Conservation (phyloP, 2,329 filamentous ascomycete species). For the Diplocarpon mali region DNA sequence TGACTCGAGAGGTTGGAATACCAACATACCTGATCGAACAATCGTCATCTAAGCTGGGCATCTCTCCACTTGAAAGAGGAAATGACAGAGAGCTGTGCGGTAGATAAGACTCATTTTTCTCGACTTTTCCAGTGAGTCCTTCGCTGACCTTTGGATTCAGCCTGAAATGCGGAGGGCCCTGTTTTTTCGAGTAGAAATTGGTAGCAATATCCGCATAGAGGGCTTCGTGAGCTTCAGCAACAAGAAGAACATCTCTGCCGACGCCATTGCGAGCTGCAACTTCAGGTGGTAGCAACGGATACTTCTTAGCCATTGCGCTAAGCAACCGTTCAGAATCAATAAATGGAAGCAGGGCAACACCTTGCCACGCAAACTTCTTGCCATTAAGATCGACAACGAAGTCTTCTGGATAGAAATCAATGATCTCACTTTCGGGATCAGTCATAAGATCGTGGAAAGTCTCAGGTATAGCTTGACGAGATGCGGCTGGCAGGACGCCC, state of each 20-base stretch:
- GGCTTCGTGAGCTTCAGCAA: constrained; percentile 68
- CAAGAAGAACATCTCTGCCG: constrained; percentile 70
- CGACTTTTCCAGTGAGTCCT: constrained; percentile 68
- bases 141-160: constrained; percentile 66
- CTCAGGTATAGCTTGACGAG: constrained; percentile 79
- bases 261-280: constrained; percentile 69
- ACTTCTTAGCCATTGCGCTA: constrained; percentile 70
- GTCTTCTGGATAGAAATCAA: constrained; percentile 94
- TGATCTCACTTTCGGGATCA: constrained; percentile 76
- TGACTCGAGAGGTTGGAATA: not conserved
- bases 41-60: constrained; percentile 75
- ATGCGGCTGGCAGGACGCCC: constrained; percentile 91
- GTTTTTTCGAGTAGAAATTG: constrained; percentile 88
- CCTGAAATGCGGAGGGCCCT: constrained; percentile 53
- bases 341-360: constrained; percentile 84
- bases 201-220: constrained; percentile 76
- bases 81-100: constrained; percentile 75
- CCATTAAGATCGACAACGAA: constrained; percentile 92
- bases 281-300: constrained; percentile 65
- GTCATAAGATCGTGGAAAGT: constrained; percentile 89
- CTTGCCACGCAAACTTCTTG: constrained; percentile 98
- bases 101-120: constrained; percentile 73
- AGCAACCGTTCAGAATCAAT: constrained; percentile 87
- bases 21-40: constrained; percentile 65
- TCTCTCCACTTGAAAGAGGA: constrained; percentile 57